These are phyloP conservation scores for Chondrostereum purpureum DNA, from an alignment of 1,284 basidiomycete species.

Conservation along the genomic window DNA sequence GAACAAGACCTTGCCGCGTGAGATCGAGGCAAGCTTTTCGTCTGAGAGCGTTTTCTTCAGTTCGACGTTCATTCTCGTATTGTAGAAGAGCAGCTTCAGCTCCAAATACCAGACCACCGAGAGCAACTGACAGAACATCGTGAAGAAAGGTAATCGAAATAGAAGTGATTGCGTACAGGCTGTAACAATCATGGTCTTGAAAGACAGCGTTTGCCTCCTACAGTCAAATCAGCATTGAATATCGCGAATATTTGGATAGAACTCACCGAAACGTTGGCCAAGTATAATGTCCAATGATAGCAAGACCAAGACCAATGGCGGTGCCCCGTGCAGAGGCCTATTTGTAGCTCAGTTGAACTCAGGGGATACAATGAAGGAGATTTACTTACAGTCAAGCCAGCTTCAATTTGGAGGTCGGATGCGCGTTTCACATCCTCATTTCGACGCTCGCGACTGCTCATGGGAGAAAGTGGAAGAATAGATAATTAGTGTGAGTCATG, in stretches of 20 bases:
- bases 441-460: constrained; percentile 39
- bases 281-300: constrained; percentile 62
- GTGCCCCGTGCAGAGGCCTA: no score
- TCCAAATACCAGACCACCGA: constrained; percentile 66
- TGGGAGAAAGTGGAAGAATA: no score
- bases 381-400: neutral
- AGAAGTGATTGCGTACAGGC: constrained; percentile 34
- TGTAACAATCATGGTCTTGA: constrained; percentile 73
- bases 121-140: constrained; percentile 35
- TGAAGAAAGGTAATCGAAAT: neutral
- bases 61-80: constrained; percentile 61
- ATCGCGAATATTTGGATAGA: no score
- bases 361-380: no score
- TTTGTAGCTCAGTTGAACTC: constrained; percentile 6
- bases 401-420: constrained; percentile 22
- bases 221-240: neutral
- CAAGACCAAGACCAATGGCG: constrained; percentile 51
- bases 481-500: neutral
- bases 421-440: constrained; percentile 49
- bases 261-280: constrained; percentile 75
- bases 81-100: constrained; percentile 71
- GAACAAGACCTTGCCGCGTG: constrained; percentile 65
- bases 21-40: constrained; percentile 72
- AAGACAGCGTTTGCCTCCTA: constrained; percentile 73
- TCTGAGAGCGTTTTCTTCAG: constrained; percentile 61